phyloP scores from a whole-genome alignment of 2,329 filamentous ascomycete species.

The Metarhizium sp. region DNA sequence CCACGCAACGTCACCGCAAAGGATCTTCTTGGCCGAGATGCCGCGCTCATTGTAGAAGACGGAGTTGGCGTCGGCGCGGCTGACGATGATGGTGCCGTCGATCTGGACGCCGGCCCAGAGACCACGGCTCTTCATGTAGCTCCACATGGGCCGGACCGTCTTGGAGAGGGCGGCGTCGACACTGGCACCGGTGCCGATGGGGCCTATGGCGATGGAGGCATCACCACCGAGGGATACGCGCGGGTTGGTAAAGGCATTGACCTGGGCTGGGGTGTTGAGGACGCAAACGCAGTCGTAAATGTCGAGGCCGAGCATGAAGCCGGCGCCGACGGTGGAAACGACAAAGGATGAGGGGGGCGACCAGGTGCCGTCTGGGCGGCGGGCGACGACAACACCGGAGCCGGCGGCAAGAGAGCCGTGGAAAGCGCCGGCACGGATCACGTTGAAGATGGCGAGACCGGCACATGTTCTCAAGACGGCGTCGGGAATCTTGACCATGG shows the following conservation, averaged over 20 bases:
- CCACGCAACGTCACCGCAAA: constrained; percentile 29
- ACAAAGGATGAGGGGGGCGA: constrained; percentile 64
- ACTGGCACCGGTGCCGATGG: constrained; percentile 51
- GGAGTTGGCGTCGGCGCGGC: constrained; percentile 69
- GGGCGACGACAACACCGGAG: constrained; percentile 49
- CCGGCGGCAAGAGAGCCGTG: constrained; percentile 47
- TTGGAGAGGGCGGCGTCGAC: constrained; percentile 29
- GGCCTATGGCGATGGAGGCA: constrained; percentile 54
- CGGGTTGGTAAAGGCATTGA: constrained; percentile 58
- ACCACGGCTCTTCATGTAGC: constrained; percentile 72
- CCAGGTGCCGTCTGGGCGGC: constrained; percentile 52
- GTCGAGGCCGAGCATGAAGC: constrained; percentile 63
- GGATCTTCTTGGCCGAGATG: constrained; percentile 27
- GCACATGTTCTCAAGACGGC: constrained; percentile 44
- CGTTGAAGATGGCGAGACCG: constrained; percentile 55
- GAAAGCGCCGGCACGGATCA: constrained; percentile 49
- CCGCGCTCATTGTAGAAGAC: constrained; percentile 58
- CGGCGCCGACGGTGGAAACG: constrained; percentile 59
- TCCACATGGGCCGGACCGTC: constrained; percentile 56
- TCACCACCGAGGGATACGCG: constrained; percentile 61
- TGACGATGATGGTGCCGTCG: constrained; percentile 72
- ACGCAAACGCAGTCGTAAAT: constrained; percentile 71
- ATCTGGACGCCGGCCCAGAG: constrained; percentile 71
- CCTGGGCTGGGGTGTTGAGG: constrained; percentile 58
- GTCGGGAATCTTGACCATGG: constrained; percentile 27